Percentiles rank a stretch among this genome's conserved stretches.
phyloP scores from a whole-genome alignment of 306 rosid genomes.

The Quercus dentata region DNA sequence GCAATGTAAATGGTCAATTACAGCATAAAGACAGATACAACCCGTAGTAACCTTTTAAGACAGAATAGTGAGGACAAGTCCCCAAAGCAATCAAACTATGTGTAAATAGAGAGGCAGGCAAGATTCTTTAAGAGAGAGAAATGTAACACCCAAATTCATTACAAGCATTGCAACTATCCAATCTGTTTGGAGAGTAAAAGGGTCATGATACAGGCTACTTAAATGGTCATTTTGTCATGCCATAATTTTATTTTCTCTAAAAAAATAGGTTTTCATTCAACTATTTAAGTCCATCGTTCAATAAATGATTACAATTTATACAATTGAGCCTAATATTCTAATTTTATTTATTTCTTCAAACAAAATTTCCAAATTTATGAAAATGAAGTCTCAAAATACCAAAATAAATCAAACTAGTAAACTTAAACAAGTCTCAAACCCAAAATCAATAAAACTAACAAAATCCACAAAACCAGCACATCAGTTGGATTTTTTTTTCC shows the following conservation, averaged over 20 bases:
- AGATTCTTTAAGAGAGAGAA: background rate
- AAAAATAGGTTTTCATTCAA: too few species aligned
- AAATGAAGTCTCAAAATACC: too few species aligned
- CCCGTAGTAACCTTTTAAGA: background rate
- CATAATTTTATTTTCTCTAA: too few species aligned
- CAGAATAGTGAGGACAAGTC: background rate
- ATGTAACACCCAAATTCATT: background rate
- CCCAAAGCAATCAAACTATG: background rate
- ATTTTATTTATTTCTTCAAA: too few species aligned
- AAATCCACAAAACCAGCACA: background rate
- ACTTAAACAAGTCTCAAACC: too few species aligned
- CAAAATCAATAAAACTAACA: background rate
- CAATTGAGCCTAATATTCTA: too few species aligned
- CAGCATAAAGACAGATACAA: background rate
- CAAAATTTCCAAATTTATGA: too few species aligned
- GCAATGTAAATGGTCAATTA: constrained; percentile 10
- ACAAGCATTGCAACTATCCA: background rate
- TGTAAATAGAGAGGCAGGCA: background rate
- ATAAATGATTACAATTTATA: too few species aligned
- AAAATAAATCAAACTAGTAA: too few species aligned
- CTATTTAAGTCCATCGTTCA: too few species aligned
- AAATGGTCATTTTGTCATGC: too few species aligned
- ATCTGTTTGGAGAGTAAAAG: background rate
- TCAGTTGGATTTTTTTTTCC: background rate
- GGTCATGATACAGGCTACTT: background rate